Evolutionary conservation across 1,284 basidiomycete genomes (phyloP).

Genomic region (Golubevia sp.): DNA sequence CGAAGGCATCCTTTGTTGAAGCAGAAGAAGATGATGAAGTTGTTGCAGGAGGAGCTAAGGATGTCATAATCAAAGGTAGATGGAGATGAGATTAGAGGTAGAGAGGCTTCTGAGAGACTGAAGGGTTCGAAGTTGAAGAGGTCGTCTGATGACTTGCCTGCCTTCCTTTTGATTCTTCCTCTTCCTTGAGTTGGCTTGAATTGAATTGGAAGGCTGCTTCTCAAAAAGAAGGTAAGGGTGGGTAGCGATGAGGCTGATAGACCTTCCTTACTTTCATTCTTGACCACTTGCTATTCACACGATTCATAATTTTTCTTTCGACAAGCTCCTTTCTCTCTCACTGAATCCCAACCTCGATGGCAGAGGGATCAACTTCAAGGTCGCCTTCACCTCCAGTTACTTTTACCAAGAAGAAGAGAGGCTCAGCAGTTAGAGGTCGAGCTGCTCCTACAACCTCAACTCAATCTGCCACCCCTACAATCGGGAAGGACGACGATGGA

Average conservation of each 20-base stretch:
- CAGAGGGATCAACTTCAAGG: neutral
- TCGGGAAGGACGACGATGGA: neutral
- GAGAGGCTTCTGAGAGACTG: no score
- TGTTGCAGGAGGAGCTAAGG: neutral
- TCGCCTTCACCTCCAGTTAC: neutral
- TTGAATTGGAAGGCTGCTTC: no score
- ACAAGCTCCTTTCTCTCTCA: neutral
- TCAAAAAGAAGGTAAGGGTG: no score
- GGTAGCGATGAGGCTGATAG: no score
- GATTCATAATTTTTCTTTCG: no score
- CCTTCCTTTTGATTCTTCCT: no score
- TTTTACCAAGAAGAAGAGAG: neutral
- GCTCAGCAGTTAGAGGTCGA: neutral
- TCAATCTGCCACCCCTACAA: neutral
- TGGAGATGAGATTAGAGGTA: neutral
- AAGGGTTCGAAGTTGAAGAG: no score
- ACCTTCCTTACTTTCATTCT: no score
- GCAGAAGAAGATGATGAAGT: neutral
- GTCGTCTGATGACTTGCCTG: no score
- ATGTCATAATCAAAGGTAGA: neutral
- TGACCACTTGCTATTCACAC: no score
- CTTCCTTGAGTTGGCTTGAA: no score
- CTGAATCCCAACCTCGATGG: neutral
- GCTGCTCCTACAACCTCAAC: no score
- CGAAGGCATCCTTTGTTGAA: constrained; percentile 19